Percentiles rank a stretch among this genome's conserved stretches.
Conservation (phyloP, 2,329 filamentous ascomycete genomes). For the Colletotrichum godetiae region DNA sequence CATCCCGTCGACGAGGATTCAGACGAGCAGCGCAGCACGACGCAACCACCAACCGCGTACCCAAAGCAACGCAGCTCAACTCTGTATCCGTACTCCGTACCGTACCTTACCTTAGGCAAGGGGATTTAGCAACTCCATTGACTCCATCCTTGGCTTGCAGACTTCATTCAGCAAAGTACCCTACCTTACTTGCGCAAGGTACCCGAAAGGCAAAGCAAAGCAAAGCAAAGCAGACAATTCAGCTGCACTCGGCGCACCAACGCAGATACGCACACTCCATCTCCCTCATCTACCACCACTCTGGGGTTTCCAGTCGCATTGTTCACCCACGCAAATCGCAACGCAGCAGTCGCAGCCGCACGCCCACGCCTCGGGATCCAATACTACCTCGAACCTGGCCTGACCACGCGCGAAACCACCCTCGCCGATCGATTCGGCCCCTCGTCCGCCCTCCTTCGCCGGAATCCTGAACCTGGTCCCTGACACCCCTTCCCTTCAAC, state of each 20-base stretch:
- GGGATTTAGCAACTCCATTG: background rate
- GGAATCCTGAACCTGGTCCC: slow-evolving; percentile 24
- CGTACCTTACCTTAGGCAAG: background rate
- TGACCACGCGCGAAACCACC: slow-evolving; percentile 3
- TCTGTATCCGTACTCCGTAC: background rate
- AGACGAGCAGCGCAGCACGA: background rate
- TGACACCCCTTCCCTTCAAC: slow-evolving; percentile 7
- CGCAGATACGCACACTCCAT: too few species aligned
- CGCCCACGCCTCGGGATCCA: slow-evolving; percentile 23
- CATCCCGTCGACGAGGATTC: background rate
- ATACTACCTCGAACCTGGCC: slow-evolving; percentile 7
- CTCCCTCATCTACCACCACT: too few species aligned
- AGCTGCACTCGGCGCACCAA: background rate
- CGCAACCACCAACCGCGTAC: too few species aligned
- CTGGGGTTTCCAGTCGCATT: too few species aligned
- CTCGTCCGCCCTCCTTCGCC: slow-evolving; percentile 28
- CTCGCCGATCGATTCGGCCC: slow-evolving; percentile 28
- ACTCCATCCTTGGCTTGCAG: background rate
- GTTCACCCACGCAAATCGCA: background rate
- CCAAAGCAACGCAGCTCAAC: too few species aligned
- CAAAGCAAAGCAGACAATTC: slow-evolving; percentile 3
- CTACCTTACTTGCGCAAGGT: too few species aligned
- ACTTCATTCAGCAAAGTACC: background rate
- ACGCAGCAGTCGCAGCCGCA: background rate
- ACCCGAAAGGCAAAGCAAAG: background rate